A percentile compares a stretch with the other conserved stretches of the same genome.
These are phyloP conservation scores for Podospora conica DNA, from an alignment of 495 filamentous ascomycete genomes.

Conservation along the genomic window DNA sequence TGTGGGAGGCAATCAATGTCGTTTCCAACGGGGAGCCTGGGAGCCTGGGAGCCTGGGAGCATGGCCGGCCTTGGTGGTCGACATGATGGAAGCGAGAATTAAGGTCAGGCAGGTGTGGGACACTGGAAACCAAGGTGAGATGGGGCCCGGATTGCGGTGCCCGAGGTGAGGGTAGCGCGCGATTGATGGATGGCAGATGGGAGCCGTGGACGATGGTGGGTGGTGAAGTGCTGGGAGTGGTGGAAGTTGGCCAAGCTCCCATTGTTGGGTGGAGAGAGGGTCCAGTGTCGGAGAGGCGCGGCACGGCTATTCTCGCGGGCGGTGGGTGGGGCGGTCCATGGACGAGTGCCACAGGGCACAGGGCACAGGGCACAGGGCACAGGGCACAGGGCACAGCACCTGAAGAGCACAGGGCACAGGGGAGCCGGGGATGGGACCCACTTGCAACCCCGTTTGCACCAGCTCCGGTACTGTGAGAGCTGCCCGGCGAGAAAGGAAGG, in stretches of 20 bases:
- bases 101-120: neutral
- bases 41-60: too few relatives aligned
- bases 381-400: neutral
- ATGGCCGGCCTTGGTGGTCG: conserved; percentile 14
- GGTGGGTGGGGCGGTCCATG: too few relatives aligned
- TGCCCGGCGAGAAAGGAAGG: neutral
- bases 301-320: conserved; percentile 28
- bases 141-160: conserved; percentile 13
- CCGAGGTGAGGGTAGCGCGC: neutral
- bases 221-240: neutral
- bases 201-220: neutral
- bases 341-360: neutral
- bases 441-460: neutral
- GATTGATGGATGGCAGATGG: neutral
- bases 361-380: neutral
- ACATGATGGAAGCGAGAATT: conserved; percentile 24
- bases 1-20: conserved; percentile 19
- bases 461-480: neutral
- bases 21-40: conserved; percentile 14
- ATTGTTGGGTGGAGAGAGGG: conserved; percentile 2
- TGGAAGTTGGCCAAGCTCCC: neutral
- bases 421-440: neutral
- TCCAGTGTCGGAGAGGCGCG: conserved; percentile 19
- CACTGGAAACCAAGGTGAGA: conserved; percentile 5
- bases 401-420: neutral